Conservation (phyloP, 257 asterid species). For the Leptodermis oblonga region DNA sequence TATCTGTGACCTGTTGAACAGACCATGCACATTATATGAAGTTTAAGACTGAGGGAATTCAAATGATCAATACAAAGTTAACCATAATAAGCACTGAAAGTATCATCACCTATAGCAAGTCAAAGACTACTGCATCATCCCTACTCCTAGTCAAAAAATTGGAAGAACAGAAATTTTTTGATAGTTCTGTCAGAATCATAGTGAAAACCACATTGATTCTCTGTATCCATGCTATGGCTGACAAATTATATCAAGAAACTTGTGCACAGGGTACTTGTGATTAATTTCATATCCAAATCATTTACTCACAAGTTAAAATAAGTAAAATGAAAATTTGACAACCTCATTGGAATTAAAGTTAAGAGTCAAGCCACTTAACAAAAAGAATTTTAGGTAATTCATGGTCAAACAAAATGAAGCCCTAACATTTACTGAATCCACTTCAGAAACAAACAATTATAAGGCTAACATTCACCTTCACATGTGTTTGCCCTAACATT, state of each 20-base stretch:
- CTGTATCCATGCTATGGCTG: background rate
- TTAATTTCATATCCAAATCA: background rate
- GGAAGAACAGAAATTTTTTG: too few relatives aligned
- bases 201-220: background rate
- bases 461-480: background rate
- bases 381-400: background rate
- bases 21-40: background rate
- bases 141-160: background rate
- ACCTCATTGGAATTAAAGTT: background rate
- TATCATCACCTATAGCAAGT: background rate
- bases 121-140: background rate
- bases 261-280: background rate
- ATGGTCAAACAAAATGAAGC: background rate
- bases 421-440: background rate
- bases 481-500: background rate
- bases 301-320: background rate
- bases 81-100: background rate
- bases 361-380: background rate
- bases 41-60: background rate
- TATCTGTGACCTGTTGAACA: conserved; percentile 13
- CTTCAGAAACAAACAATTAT: background rate
- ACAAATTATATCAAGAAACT: background rate
- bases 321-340: background rate
- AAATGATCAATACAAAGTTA: background rate
- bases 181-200: background rate